Percentiles rank a stretch among this genome's conserved stretches.
Evolutionary conservation across 2,329 filamentous ascomycete species (phyloP).

Genomic region (Exserohilum turcica): DNA sequence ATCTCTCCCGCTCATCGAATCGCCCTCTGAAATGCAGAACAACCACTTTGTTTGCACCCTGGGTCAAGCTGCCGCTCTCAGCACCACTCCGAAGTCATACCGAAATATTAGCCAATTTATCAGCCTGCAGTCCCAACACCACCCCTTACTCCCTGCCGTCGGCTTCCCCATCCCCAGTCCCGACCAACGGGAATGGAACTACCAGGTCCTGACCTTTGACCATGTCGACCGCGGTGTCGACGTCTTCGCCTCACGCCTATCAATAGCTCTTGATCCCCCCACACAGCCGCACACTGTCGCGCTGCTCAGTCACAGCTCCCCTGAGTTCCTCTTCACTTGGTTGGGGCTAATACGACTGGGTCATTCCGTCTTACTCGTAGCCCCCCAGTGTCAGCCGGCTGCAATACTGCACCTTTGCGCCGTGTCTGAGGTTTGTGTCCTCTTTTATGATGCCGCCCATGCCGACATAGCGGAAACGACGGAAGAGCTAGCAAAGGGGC

Average conservation of each 20-base stretch:
- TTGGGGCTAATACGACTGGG: conserved; percentile 63
- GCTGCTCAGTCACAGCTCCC: conserved; percentile 61
- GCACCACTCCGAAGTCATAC: conserved; percentile 45
- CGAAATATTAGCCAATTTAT: conserved; percentile 58
- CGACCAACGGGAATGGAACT: conserved; percentile 28
- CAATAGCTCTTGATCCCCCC: conserved; percentile 16
- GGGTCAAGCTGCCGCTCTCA: conserved; percentile 57
- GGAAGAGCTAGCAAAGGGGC: conserved; percentile 17
- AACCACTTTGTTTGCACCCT: conserved; percentile 68
- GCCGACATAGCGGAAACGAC: conserved; percentile 40
- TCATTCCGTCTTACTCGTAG: conserved; percentile 61
- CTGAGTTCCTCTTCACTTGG: conserved; percentile 65
- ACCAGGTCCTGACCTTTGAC: conserved; percentile 45
- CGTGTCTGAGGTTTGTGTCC: conserved; percentile 48
- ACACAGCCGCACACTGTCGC: conserved; percentile 50
- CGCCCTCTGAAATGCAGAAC: conserved; percentile 26
- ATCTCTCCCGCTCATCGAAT: neutral
- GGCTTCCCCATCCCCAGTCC: conserved; percentile 53
- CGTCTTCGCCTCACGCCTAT: conserved; percentile 44
- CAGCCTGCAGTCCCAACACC: conserved; percentile 51
- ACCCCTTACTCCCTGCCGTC: conserved; percentile 53
- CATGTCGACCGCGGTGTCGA: conserved; percentile 44
- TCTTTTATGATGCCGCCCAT: conserved; percentile 56
- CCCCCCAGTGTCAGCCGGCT: conserved; percentile 54
- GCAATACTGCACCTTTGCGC: conserved; percentile 61